A percentile compares a stretch with the other conserved stretches of the same genome.
Conservation (phyloP, 2,329 filamentous ascomycete species). For the Sporothrix luriei region DNA sequence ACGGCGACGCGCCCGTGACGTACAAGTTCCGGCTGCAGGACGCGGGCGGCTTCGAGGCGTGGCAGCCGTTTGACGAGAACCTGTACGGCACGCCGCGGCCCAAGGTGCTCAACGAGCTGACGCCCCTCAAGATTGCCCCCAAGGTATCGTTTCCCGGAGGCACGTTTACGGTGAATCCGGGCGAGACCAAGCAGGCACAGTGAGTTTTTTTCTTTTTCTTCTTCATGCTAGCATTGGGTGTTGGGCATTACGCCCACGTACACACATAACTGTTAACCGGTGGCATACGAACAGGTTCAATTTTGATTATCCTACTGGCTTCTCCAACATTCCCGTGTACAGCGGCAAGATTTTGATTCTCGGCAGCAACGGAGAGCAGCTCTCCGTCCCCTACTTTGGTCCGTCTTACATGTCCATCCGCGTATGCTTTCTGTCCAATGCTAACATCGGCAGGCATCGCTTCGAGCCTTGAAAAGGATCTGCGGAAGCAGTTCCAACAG, state of each 20-base stretch:
- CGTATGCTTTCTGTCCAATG: not conserved
- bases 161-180: slow-evolving; percentile 38
- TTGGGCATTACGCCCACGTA: no score
- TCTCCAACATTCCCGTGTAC: slow-evolving; percentile 42
- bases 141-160: slow-evolving; percentile 30
- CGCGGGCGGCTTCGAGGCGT: slow-evolving; percentile 43
- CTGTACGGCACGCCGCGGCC: slow-evolving; percentile 31
- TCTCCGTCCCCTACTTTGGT: slow-evolving; percentile 33
- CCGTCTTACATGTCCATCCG: not conserved
- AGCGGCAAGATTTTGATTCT: slow-evolving; percentile 43
- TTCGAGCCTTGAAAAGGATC: slow-evolving; percentile 24
- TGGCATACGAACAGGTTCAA: slow-evolving; percentile 32
- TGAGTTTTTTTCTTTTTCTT: not conserved
- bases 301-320: slow-evolving; percentile 34
- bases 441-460: not conserved
- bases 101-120: slow-evolving; percentile 25
- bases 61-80: slow-evolving; percentile 38
- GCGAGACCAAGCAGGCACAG: slow-evolving; percentile 38
- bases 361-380: slow-evolving; percentile 41
- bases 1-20: slow-evolving; percentile 42
- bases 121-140: slow-evolving; percentile 14
- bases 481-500: slow-evolving; percentile 30
- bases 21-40: slow-evolving; percentile 43
- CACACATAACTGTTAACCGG: not conserved
- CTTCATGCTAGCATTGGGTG: no score